Evolutionary conservation across 1,284 basidiomycete genomes (phyloP), one percentile per base, ranked within the genome.

Genomic region (Takashimella koratensis): DNA sequence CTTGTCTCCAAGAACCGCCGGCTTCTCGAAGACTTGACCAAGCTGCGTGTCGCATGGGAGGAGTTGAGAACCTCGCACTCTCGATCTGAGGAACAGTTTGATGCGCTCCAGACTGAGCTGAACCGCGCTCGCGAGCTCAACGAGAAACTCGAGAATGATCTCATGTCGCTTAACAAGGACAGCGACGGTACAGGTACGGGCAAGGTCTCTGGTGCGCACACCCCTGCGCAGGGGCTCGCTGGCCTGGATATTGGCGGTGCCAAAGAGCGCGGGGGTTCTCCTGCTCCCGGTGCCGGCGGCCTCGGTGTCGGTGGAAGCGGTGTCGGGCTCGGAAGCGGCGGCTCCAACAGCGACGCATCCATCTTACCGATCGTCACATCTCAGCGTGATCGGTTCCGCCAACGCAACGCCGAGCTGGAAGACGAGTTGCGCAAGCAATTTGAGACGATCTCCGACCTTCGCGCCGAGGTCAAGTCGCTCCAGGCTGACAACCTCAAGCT

Each of bases 401-500:
- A 92, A 70, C 84, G 95, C 16, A 98, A 98, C 69, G 88, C 90
- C 19, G 95, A 98, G 71, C 82, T 98, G 10, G 95, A 99, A 77
- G 93, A 98, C 86, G 93, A 98, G 77, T 82, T 98, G 6, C 86
- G 92, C 45, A 90, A 86, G 63, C 94, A 98, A 73, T 95, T 90
- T 77, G 89, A 93, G 58, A 84, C 86, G 49, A 93, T 98, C 61
- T 90, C 91, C 0, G 92, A 96, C 65, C 79, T 96, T 19, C 85
- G 91, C 11, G 79, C 84, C 23, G 94, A 96, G 76, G 85, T 92
- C 76, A 90, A 93, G 74, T 84, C 83, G 45, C 79, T 96, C 27
- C 92, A 96, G 74, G 82, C 85, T 0, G 94, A 96, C 73, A 96
- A 96, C 70, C 81, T 97, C 51, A 96, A 96, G 74, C 78, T 95